These are phyloP conservation scores for Plasmodium cynomolgi DNA, from an alignment of 169 alveolate species.

Conservation along the genomic window DNA sequence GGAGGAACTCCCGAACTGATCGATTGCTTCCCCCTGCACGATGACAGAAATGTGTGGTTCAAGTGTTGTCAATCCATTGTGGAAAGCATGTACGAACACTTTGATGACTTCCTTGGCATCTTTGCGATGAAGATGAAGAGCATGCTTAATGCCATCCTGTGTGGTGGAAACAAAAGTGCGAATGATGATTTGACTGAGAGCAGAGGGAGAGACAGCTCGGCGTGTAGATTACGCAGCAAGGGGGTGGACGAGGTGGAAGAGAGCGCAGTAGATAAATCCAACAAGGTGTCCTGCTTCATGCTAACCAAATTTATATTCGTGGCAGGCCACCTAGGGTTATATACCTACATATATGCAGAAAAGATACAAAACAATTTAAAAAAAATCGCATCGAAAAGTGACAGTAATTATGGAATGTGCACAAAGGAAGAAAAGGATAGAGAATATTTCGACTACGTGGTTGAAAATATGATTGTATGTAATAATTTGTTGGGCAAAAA, in stretches of 20 bases:
- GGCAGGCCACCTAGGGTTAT: constrained; percentile 65
- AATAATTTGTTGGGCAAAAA: constrained; percentile 57
- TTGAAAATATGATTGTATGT: constrained; percentile 71
- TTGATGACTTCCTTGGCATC: constrained; percentile 32
- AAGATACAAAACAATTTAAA: constrained; percentile 58
- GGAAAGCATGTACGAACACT: constrained; percentile 71
- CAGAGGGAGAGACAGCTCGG: not conserved
- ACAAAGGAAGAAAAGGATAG: constrained; percentile 72
- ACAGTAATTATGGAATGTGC: constrained; percentile 67
- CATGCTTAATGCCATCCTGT: not conserved
- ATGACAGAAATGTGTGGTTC: constrained; percentile 39
- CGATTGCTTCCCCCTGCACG: not conserved
- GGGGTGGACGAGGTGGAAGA: not conserved
- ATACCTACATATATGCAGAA: constrained; percentile 72
- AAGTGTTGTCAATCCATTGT: constrained; percentile 58
- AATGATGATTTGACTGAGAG: not conserved
- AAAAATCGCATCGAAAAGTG: constrained; percentile 36
- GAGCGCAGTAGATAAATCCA: not conserved
- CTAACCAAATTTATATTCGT: constrained; percentile 46
- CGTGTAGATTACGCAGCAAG: not conserved
- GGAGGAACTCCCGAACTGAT: not conserved
- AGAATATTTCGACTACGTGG: constrained; percentile 70
- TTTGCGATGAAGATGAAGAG: constrained; percentile 32
- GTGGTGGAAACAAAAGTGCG: not conserved
- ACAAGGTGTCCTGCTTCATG: constrained; percentile 31